These are phyloP conservation scores for Colletotrichum sidae DNA, from an alignment of 2,329 filamentous ascomycete genomes.

Conservation along the genomic window DNA sequence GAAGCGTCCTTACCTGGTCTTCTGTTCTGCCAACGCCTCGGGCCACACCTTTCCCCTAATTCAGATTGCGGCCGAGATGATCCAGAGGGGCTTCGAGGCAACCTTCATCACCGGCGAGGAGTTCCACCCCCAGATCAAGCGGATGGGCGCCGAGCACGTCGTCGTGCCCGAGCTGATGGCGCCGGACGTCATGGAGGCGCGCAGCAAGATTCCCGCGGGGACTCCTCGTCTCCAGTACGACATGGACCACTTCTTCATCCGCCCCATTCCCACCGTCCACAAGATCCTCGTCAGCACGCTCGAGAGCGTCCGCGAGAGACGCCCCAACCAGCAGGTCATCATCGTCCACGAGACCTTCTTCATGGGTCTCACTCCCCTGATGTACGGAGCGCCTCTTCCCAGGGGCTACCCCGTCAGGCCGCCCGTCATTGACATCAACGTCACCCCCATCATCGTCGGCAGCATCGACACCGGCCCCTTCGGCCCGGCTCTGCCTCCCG, in stretches of 20 bases:
- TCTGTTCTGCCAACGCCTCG: constrained; percentile 42
- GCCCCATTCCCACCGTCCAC: constrained; percentile 47
- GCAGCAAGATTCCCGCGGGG: constrained; percentile 38
- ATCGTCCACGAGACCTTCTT: constrained; percentile 56
- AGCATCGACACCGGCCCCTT: constrained; percentile 55
- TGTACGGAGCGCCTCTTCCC: constrained; percentile 51
- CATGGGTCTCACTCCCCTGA: constrained; percentile 51
- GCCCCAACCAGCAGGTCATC: constrained; percentile 53
- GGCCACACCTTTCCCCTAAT: constrained; percentile 48
- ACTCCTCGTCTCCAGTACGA: constrained; percentile 46
- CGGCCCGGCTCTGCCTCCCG: constrained; percentile 52
- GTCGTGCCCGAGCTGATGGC: constrained; percentile 25
- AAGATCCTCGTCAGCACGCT: constrained; percentile 49
- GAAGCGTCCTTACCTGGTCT: constrained; percentile 45
- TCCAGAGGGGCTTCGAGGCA: constrained; percentile 53
- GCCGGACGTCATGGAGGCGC: constrained; percentile 39
- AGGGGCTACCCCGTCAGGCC: constrained; percentile 49
- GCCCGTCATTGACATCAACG: constrained; percentile 53
- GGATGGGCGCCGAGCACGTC: constrained; percentile 52
- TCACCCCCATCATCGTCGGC: constrained; percentile 48
- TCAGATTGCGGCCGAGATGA: constrained; percentile 50
- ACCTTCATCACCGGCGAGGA: constrained; percentile 53
- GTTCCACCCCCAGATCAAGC: constrained; percentile 49
- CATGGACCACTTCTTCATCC: constrained; percentile 48
- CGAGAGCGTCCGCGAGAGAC: constrained; percentile 45